These are phyloP conservation scores for Plasmodium chabaudi DNA, from an alignment of 169 alveolate species.

Conservation along the genomic window DNA sequence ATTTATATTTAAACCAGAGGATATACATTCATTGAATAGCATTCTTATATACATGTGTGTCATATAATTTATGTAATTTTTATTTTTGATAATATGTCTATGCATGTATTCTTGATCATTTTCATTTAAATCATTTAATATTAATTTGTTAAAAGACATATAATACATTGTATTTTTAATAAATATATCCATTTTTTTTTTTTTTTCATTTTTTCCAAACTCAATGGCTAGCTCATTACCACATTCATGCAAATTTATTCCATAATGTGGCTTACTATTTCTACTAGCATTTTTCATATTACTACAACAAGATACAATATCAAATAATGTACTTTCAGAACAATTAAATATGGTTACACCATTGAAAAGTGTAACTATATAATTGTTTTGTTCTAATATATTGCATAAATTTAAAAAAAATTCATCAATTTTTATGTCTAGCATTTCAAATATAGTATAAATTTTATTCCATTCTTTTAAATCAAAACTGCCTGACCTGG, in stretches of 20 bases:
- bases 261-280: not conserved
- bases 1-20: slow-evolving; percentile 51
- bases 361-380: not conserved
- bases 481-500: slow-evolving; percentile 75
- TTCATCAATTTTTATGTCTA: slow-evolving; percentile 8
- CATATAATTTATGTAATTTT: slow-evolving; percentile 9
- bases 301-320: not conserved
- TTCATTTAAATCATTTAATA: slow-evolving; percentile 27
- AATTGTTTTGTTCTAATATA: slow-evolving; percentile 23
- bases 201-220: not conserved
- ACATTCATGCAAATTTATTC: not conserved
- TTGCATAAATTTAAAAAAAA: slow-evolving; percentile 25
- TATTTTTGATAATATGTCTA: slow-evolving; percentile 20
- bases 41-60: slow-evolving; percentile 19
- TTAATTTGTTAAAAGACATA: slow-evolving; percentile 20
- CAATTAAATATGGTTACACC: slow-evolving; percentile 17
- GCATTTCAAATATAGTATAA: slow-evolving; percentile 32
- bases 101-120: slow-evolving; percentile 3
- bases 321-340: slow-evolving; percentile 8
- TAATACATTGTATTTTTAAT: slow-evolving; percentile 26
- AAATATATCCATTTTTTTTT: slow-evolving; percentile 2
- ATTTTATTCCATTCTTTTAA: slow-evolving; percentile 62
- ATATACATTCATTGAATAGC: slow-evolving; percentile 65
- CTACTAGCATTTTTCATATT: not conserved
- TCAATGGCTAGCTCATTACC: not conserved